Evolutionary conservation across 2,329 filamentous ascomycete genomes (phyloP).

Genomic region (Trichoderma sp.): DNA sequence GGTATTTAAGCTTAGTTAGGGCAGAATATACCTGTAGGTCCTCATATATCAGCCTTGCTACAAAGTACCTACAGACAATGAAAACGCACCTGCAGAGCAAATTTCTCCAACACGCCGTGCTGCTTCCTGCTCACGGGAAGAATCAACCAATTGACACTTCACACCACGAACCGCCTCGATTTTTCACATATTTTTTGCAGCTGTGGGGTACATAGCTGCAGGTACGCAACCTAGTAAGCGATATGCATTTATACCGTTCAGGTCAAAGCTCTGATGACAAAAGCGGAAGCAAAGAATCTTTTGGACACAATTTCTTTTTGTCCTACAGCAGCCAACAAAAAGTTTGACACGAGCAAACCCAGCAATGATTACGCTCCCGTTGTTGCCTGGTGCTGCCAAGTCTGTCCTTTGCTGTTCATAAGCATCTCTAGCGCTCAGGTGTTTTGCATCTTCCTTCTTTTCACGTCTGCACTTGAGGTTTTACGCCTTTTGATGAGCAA

Average conservation of each 20-base stretch:
- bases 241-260: conserved; percentile 12
- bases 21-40: not conserved
- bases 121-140: not conserved
- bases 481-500: conserved; percentile 29
- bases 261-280: conserved; percentile 18
- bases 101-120: not conserved
- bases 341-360: conserved; percentile 36
- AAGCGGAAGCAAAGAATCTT: conserved; percentile 11
- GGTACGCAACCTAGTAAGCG: not conserved
- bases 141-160: not conserved
- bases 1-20: not conserved
- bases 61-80: not conserved
- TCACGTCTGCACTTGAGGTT: conserved; percentile 3
- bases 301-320: conserved; percentile 23
- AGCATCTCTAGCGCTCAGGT: conserved; percentile 20
- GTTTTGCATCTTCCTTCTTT: conserved; percentile 1
- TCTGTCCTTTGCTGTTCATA: conserved; percentile 26
- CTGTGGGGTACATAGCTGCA: conserved; percentile 10
- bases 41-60: not conserved
- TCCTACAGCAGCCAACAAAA: conserved; percentile 31
- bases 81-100: not conserved
- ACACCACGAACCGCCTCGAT: not conserved
- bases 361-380: conserved; percentile 35
- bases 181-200: not conserved
- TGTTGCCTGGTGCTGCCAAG: conserved; percentile 31